Evolutionary conservation across 2,329 filamentous ascomycete species (phyloP).

Genomic region (Monilinia fructigena): DNA sequence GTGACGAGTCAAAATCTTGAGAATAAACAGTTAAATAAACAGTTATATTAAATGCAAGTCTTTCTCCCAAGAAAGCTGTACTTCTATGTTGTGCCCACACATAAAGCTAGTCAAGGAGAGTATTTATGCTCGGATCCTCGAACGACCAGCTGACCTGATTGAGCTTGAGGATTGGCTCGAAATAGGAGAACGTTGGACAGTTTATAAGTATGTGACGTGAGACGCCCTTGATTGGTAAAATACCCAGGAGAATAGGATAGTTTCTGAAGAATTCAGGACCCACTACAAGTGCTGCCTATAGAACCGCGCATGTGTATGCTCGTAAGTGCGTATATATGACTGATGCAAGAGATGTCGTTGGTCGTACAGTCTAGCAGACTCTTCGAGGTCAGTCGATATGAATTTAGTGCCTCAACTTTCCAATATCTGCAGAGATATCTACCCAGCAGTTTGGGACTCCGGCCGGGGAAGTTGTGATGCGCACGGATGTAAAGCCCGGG

Average conservation of each 20-base stretch:
- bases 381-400: conserved; percentile 17
- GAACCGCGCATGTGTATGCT: conserved; percentile 17
- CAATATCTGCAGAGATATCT: conserved; percentile 13
- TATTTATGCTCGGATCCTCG: conserved; percentile 23
- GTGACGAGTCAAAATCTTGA: conserved; percentile 18
- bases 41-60: conserved; percentile 22
- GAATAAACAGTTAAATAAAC: conserved; percentile 2
- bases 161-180: conserved; percentile 18
- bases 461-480: conserved; percentile 23
- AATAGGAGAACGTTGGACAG: conserved; percentile 21
- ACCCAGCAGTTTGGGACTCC: conserved; percentile 21
- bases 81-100: conserved; percentile 21
- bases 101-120: conserved; percentile 11
- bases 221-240: conserved; percentile 20
- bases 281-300: conserved; percentile 17
- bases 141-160: conserved; percentile 22
- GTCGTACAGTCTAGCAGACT: conserved; percentile 21
- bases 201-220: conserved; percentile 24
- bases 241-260: conserved; percentile 10
- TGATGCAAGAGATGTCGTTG: conserved; percentile 22
- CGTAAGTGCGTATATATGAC: conserved; percentile 19
- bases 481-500: conserved; percentile 19
- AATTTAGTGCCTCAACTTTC: conserved; percentile 19
- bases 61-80: conserved; percentile 21
- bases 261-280: conserved; percentile 7